Evolutionary conservation across 257 asterid genomes (phyloP).

Genomic region (Coffea eugenioides): DNA sequence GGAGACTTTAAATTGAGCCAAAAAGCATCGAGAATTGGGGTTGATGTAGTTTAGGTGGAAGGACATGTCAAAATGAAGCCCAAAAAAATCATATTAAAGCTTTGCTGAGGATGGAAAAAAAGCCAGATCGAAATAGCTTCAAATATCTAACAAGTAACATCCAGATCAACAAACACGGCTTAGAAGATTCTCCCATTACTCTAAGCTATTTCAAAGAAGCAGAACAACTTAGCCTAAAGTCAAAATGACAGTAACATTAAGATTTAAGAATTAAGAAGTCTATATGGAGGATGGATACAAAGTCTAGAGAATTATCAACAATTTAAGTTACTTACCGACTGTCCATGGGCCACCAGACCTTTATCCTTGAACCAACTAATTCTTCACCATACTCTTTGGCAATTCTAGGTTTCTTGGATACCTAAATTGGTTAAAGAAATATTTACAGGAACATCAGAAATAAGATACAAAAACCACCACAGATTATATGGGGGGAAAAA

Average conservation of each 20-base stretch:
- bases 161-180: neutral
- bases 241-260: neutral
- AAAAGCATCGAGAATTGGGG: no score
- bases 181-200: neutral
- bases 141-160: neutral
- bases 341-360: slow-evolving; percentile 55
- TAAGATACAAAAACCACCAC: neutral
- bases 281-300: neutral
- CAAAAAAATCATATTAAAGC: no score
- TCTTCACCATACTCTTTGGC: slow-evolving; percentile 40
- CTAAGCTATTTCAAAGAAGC: slow-evolving; percentile 3
- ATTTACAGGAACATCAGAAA: slow-evolving; percentile 6
- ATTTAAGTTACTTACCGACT: slow-evolving; percentile 33
- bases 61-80: no score
- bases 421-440: slow-evolving; percentile 28
- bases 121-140: neutral
- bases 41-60: no score
- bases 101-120: neutral
- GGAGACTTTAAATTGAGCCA: no score
- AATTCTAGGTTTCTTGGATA: slow-evolving; percentile 17
- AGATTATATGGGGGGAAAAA: neutral
- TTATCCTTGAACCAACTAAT: slow-evolving; percentile 46
- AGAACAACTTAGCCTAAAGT: neutral
- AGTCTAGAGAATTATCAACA: neutral
- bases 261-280: neutral